Evolutionary conservation across 148 eudicot genomes (phyloP).

Genomic region (Fagopyrum esculentum): DNA sequence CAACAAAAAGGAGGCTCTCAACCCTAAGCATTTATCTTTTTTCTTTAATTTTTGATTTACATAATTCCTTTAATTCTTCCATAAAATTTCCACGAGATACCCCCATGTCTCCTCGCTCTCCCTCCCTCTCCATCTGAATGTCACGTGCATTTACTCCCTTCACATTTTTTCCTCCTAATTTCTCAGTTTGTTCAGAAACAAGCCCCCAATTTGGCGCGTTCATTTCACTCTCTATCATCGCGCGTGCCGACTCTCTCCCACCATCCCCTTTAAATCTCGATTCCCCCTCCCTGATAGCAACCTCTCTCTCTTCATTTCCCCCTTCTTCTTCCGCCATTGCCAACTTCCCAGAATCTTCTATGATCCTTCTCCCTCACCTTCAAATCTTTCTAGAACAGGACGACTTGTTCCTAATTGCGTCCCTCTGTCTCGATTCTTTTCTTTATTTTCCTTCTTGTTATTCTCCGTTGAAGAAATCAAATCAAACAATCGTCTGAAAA

Average conservation of each 20-base stretch:
- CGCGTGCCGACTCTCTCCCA: slow-evolving; percentile 5
- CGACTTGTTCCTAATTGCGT: slow-evolving; percentile 11
- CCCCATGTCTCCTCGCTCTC: slow-evolving; percentile 5
- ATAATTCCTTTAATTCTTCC: slow-evolving; percentile 6
- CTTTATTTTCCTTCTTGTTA: background rate
- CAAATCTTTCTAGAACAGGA: slow-evolving; percentile 10
- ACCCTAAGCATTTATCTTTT: background rate
- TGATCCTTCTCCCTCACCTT: slow-evolving; percentile 8
- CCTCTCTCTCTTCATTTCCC: background rate
- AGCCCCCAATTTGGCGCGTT: slow-evolving; percentile 12
- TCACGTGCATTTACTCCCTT: slow-evolving; percentile 15
- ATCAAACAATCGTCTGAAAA: background rate
- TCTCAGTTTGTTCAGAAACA: slow-evolving; percentile 4
- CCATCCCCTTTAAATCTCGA: slow-evolving; percentile 13
- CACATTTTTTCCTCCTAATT: slow-evolving; percentile 11
- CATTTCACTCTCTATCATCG: background rate
- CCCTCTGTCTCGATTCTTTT: slow-evolving; percentile 2
- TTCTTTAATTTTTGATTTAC: background rate
- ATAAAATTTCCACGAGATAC: slow-evolving; percentile 11
- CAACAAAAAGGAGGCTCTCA: background rate
- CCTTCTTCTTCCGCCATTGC: slow-evolving; percentile 14
- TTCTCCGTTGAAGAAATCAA: slow-evolving; percentile 13
- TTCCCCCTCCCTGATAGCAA: slow-evolving; percentile 14
- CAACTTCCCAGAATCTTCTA: slow-evolving; percentile 12
- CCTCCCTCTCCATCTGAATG: slow-evolving; percentile 3